Base-by-base conservation (phyloP, 805 yeast genomes). In the Sporopachydermia lactativora region DNA sequence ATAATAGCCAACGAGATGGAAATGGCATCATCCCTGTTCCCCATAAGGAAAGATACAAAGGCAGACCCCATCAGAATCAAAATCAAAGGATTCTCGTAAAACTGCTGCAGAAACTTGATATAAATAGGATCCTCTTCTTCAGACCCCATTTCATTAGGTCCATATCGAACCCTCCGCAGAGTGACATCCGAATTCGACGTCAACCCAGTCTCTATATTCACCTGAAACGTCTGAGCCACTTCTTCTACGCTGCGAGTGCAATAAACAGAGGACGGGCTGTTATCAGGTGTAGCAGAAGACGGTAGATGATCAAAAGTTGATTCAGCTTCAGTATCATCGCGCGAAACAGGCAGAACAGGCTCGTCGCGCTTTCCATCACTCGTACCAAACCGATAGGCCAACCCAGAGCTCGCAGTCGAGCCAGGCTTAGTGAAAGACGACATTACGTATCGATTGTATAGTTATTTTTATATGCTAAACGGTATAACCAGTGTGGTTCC, bases 1-100 rank as follows among this genome's bases (percentile, higher is more conserved):
- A 83, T 51, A 39, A 92, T 84, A 3, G 98, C 98, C 47, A 88
- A 65, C 0, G 96, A 79, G 50, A 92, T 92, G 49, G 92, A 78
- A n/a, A 92, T 65, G 2, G 97, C 95, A 58, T 92, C 99, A 56
- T 92, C 96, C 19, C 76, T 75, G 60, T 92, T 92, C n/a, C 96
- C 95, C 94, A 92, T 84, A 51, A 83, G 59, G 49, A 89, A 82
- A 46, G 94, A 78, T 28, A 92, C 68, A 2, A 71, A 72, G 0
- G 98, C 96, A 1, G 96, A 85, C 0, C 92, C 96, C 35, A 88
- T 82, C 51, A 92, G 68, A 43, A 92, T 64, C 49, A 92, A 64
- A 48, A 92, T 89, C 61, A 92, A 68, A 17, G 96, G 96, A 60
- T 92, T 95, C 50, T 82, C 88, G 52, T 83, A 77, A 53, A 92